phyloP scores from a whole-genome alignment of 441 rosid species.

The Gossypium aridum region DNA sequence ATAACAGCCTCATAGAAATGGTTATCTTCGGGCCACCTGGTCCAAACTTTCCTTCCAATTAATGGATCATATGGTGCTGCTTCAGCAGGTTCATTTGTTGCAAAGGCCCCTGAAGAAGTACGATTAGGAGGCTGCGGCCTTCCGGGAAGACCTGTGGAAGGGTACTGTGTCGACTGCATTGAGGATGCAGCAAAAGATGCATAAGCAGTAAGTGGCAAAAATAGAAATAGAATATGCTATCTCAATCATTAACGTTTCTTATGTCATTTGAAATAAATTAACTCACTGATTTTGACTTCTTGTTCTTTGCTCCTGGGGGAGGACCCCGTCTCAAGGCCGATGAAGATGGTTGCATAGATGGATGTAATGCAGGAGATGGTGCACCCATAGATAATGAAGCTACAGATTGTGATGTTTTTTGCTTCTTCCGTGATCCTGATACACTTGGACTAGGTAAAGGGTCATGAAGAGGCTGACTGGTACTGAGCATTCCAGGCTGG shows the following conservation, averaged over 20 bases:
- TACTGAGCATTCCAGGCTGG: slow-evolving; percentile 63
- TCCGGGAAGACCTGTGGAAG: slow-evolving; percentile 53
- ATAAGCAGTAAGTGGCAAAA: slow-evolving; percentile 1
- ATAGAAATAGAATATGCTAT: not conserved
- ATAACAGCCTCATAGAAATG: slow-evolving; percentile 89
- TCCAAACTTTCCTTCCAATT: slow-evolving; percentile 90
- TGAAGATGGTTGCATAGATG: slow-evolving; percentile 79
- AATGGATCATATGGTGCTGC: slow-evolving; percentile 57
- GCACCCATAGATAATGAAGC: slow-evolving; percentile 85
- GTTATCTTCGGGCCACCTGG: slow-evolving; percentile 98
- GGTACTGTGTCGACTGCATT: slow-evolving; percentile 57
- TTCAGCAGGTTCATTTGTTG: slow-evolving; percentile 56
- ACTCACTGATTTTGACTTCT: slow-evolving; percentile 93
- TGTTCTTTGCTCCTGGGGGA: slow-evolving; percentile 65
- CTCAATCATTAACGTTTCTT: slow-evolving; percentile 7
- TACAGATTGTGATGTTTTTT: slow-evolving; percentile 78
- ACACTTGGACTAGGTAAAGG: slow-evolving; percentile 76
- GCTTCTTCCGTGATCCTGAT: slow-evolving; percentile 94
- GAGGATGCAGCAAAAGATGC: slow-evolving; percentile 24
- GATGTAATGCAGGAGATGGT: slow-evolving; percentile 77
- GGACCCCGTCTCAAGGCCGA: slow-evolving; percentile 75
- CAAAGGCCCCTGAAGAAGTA: slow-evolving; percentile 39
- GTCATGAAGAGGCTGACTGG: slow-evolving; percentile 67
- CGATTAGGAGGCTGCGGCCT: slow-evolving; percentile 55
- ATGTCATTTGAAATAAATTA: not conserved